These are phyloP conservation scores for Elasticomyces elasticus DNA, from an alignment of 495 filamentous ascomycete genomes.

Conservation along the genomic window DNA sequence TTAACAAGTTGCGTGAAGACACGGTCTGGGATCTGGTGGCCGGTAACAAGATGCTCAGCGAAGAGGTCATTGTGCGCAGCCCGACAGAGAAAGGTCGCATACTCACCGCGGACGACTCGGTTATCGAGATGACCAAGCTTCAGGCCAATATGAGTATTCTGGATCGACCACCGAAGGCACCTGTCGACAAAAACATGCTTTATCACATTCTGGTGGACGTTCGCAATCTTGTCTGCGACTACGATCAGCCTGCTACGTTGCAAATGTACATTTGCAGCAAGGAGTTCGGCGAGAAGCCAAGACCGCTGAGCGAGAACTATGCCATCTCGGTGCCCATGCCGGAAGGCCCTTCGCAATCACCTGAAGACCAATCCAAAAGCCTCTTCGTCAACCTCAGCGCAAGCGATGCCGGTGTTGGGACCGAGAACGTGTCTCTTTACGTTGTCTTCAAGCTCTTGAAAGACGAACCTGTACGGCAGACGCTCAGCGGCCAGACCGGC, in stretches of 20 bases:
- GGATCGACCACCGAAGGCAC: slow-evolving; percentile 57
- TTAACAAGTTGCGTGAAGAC: slow-evolving; percentile 61
- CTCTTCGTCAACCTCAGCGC: slow-evolving; percentile 77
- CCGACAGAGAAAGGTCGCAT: slow-evolving; percentile 72
- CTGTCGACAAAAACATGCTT: slow-evolving; percentile 59
- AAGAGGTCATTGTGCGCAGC: slow-evolving; percentile 88
- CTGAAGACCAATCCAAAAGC: slow-evolving; percentile 60
- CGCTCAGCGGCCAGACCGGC: background rate
- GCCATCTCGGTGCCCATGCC: slow-evolving; percentile 49
- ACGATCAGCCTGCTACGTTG: slow-evolving; percentile 61
- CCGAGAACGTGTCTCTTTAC: slow-evolving; percentile 56
- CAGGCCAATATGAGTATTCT: slow-evolving; percentile 95
- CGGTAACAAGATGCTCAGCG: slow-evolving; percentile 84
- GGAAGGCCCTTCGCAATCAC: slow-evolving; percentile 35
- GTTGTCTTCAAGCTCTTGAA: slow-evolving; percentile 74
- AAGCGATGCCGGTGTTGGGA: slow-evolving; percentile 71
- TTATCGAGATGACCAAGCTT: slow-evolving; percentile 78
- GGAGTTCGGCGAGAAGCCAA: slow-evolving; percentile 46
- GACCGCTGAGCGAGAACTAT: slow-evolving; percentile 72
- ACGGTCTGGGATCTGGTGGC: slow-evolving; percentile 91
- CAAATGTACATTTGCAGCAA: slow-evolving; percentile 72
- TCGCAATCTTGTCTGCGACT: slow-evolving; percentile 63
- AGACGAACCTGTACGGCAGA: slow-evolving; percentile 34
- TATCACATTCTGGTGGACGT: slow-evolving; percentile 83
- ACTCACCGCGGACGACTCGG: slow-evolving; percentile 83